These are phyloP conservation scores for Xylariaceae sp. DNA, from an alignment of 2,329 filamentous ascomycete genomes.

Conservation along the genomic window DNA sequence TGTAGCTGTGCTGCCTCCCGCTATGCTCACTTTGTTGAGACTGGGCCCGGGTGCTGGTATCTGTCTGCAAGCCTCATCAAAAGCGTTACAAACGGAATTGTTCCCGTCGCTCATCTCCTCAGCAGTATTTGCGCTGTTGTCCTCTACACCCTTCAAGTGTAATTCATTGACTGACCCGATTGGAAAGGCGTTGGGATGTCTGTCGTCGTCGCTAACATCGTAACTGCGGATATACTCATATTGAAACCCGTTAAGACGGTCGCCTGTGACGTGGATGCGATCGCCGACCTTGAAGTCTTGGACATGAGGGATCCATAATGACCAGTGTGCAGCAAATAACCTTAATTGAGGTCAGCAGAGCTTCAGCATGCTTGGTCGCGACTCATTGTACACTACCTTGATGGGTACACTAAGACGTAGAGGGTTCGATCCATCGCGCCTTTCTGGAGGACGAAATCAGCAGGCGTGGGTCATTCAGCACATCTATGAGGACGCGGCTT, in stretches of 20 bases:
- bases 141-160: slow-evolving; percentile 2
- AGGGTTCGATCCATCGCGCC: slow-evolving; percentile 13
- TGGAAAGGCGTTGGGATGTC: slow-evolving; percentile 15
- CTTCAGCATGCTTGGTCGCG: too few species aligned
- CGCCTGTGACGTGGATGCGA: slow-evolving; percentile 19
- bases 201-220: slow-evolving; percentile 16
- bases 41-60: slow-evolving; percentile 17
- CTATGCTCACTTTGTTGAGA: slow-evolving; percentile 14
- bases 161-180: slow-evolving; percentile 9
- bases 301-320: slow-evolving; percentile 17
- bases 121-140: background rate
- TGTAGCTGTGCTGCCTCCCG: background rate
- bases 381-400: background rate
- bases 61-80: slow-evolving; percentile 16
- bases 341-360: background rate
- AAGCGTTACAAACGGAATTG: slow-evolving; percentile 5
- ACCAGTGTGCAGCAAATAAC: slow-evolving; percentile 21
- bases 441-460: background rate
- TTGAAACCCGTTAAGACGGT: slow-evolving; percentile 17
- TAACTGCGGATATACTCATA: slow-evolving; percentile 18
- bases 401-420: slow-evolving; percentile 20
- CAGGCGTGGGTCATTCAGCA: too few species aligned
- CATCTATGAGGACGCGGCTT: too few species aligned
- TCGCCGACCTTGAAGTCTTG: slow-evolving; percentile 8
- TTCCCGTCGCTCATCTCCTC: background rate